Evolutionary conservation across 768 basidiomycete genomes (phyloP).

Genomic region (Symmetrospora coprosmae): DNA sequence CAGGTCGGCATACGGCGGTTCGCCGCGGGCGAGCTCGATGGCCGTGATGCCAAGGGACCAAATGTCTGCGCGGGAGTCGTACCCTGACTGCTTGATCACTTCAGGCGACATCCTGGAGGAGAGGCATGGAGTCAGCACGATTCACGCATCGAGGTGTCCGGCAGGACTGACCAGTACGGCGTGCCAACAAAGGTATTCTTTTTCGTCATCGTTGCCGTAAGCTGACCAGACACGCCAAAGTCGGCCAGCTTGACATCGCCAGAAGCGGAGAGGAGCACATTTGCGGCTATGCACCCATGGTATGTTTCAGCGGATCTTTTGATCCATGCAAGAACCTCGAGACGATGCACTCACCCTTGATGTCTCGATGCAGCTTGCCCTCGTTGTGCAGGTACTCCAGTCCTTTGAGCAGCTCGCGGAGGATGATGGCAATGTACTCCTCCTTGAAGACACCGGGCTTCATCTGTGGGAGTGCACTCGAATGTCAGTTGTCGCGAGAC

Average conservation of each 20-base stretch:
- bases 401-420: constrained; percentile 77
- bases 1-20: constrained; percentile 93
- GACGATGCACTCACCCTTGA: constrained; percentile 58
- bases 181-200: constrained; percentile 95
- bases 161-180: background rate
- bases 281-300: constrained; percentile 52
- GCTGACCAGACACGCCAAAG: constrained; percentile 94
- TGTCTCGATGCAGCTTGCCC: constrained; percentile 96
- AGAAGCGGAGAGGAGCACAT: constrained; percentile 76
- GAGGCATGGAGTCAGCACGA: background rate
- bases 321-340: background rate
- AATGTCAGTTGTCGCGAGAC: background rate
- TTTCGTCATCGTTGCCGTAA: constrained; percentile 82
- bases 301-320: background rate
- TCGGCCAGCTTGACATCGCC: constrained; percentile 94
- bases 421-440: constrained; percentile 96
- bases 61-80: constrained; percentile 97
- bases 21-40: constrained; percentile 91
- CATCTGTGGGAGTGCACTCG: constrained; percentile 49
- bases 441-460: constrained; percentile 95
- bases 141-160: too few species aligned
- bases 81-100: constrained; percentile 98
- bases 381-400: constrained; percentile 90
- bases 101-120: constrained; percentile 82
- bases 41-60: constrained; percentile 97